These are phyloP conservation scores for Lentithecium fluviatile DNA, from an alignment of 495 filamentous ascomycete species.

Conservation along the genomic window DNA sequence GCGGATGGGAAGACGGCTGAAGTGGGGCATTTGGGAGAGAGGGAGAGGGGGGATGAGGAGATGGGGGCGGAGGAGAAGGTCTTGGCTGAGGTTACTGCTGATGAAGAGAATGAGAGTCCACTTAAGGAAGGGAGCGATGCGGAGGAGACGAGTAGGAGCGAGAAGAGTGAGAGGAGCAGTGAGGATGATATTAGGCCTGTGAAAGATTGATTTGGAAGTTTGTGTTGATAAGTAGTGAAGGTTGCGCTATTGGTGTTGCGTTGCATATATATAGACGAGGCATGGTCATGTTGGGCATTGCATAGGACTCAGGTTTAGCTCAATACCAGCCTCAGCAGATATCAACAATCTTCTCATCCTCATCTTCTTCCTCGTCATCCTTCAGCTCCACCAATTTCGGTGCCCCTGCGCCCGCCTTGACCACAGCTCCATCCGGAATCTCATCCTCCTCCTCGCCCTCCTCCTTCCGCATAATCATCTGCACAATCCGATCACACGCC, in stretches of 20 bases:
- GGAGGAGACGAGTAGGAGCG: background rate
- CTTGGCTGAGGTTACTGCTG: slow-evolving; percentile 29
- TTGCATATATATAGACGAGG: background rate
- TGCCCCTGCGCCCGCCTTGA: background rate
- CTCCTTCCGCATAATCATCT: slow-evolving; percentile 88
- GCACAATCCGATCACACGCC: slow-evolving; percentile 83
- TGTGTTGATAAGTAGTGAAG: too few relatives aligned
- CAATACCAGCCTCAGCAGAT: slow-evolving; percentile 25
- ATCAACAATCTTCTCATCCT: slow-evolving; percentile 50
- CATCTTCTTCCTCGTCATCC: slow-evolving; percentile 45
- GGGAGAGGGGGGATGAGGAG: slow-evolving; percentile 25
- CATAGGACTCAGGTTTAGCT: background rate
- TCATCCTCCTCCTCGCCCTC: slow-evolving; percentile 43
- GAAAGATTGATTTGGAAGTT: too few relatives aligned
- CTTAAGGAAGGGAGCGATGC: slow-evolving; percentile 7
- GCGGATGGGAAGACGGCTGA: slow-evolving; percentile 41
- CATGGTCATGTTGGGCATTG: background rate
- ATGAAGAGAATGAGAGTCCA: slow-evolving; percentile 18
- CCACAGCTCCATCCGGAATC: background rate
- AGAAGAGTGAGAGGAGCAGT: too few relatives aligned
- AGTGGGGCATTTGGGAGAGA: slow-evolving; percentile 16
- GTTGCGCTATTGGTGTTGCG: too few relatives aligned
- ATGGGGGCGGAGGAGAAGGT: slow-evolving; percentile 22
- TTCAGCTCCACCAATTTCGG: slow-evolving; percentile 34
- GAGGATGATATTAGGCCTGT: too few relatives aligned